phyloP scores from a whole-genome alignment of 139 green algal genomes.

The Bryopsis sp. region DNA sequence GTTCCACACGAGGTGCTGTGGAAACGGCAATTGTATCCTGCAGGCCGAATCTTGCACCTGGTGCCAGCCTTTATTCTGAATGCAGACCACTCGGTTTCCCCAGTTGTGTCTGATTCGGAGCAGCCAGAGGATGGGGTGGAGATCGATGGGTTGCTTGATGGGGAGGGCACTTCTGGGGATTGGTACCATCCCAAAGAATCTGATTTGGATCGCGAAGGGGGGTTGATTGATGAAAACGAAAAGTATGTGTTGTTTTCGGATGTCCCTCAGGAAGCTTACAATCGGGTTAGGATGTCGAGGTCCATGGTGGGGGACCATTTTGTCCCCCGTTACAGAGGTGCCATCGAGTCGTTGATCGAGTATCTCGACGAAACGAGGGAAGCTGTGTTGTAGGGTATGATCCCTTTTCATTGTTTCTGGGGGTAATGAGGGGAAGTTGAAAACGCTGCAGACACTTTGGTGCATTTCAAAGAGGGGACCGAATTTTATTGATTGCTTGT shows the following conservation, averaged over 20 bases:
- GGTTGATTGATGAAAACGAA: slow-evolving; percentile 5
- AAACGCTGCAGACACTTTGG: too few relatives aligned
- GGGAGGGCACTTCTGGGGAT: neutral
- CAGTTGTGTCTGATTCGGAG: too few relatives aligned
- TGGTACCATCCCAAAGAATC: neutral
- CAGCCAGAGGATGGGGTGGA: too few relatives aligned
- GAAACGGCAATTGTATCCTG: slow-evolving; percentile 56
- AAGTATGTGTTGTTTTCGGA: slow-evolving; percentile 40
- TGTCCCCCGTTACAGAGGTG: slow-evolving; percentile 54
- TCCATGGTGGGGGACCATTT: slow-evolving; percentile 73
- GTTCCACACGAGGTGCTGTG: neutral
- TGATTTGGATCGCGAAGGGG: slow-evolving; percentile 7
- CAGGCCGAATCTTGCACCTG: slow-evolving; percentile 71
- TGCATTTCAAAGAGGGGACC: too few relatives aligned
- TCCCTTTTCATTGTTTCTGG: too few relatives aligned
- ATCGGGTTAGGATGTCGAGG: slow-evolving; percentile 57
- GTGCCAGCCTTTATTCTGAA: slow-evolving; percentile 39
- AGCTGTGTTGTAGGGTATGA: too few relatives aligned
- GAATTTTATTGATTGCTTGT: too few relatives aligned
- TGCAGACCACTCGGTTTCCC: neutral
- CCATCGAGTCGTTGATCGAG: slow-evolving; percentile 40
- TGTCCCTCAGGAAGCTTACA: slow-evolving; percentile 41
- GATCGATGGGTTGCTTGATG: neutral
- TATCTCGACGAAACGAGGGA: too few relatives aligned
- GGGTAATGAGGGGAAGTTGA: too few relatives aligned